phyloP scores from a whole-genome alignment of 2,329 filamentous ascomycete genomes.

The Coniochaeta sp. region DNA sequence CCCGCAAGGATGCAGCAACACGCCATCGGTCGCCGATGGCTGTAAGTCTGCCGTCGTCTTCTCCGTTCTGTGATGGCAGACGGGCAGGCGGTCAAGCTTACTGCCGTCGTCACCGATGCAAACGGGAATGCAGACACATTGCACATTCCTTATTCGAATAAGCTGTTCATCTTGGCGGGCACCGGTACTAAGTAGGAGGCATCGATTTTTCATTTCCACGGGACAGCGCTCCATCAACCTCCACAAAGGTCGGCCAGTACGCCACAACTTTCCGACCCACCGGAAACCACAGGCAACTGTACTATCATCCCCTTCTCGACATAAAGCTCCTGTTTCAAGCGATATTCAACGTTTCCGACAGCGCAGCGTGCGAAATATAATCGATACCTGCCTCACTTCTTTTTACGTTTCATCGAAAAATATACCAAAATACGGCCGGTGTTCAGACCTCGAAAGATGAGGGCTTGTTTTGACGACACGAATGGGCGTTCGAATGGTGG shows the following conservation, averaged over 20 bases:
- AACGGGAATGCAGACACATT: constrained; percentile 24
- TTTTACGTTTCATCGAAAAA: constrained; percentile 1
- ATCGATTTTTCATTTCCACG: constrained; percentile 32
- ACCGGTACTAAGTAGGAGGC: constrained; percentile 35
- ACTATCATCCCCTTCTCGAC: constrained; percentile 22
- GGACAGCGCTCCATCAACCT: constrained; percentile 15
- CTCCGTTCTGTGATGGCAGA: neutral
- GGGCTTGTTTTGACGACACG: constrained; percentile 32
- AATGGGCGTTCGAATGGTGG: constrained; percentile 34
- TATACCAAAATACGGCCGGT: constrained; percentile 21
- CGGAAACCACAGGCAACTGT: constrained; percentile 15
- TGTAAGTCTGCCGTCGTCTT: constrained; percentile 18
- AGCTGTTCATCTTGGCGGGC: constrained; percentile 44
- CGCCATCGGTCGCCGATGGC: constrained; percentile 46
- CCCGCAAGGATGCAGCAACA: constrained; percentile 53
- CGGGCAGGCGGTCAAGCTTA: neutral
- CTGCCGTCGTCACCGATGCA: constrained; percentile 27
- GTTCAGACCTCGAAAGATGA: constrained; percentile 31
- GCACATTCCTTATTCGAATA: constrained; percentile 25
- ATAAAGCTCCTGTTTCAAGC: constrained; percentile 23
- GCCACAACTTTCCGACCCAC: constrained; percentile 10
- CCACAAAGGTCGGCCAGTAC: constrained; percentile 20
- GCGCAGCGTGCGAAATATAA: constrained; percentile 18
- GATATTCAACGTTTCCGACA: constrained; percentile 18
- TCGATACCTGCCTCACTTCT: constrained; percentile 24